Evolutionary conservation across 2,329 filamentous ascomycete species (phyloP), one percentile per base, ranked within the genome.

Genomic region (Dothidotthia symphoricarpi): DNA sequence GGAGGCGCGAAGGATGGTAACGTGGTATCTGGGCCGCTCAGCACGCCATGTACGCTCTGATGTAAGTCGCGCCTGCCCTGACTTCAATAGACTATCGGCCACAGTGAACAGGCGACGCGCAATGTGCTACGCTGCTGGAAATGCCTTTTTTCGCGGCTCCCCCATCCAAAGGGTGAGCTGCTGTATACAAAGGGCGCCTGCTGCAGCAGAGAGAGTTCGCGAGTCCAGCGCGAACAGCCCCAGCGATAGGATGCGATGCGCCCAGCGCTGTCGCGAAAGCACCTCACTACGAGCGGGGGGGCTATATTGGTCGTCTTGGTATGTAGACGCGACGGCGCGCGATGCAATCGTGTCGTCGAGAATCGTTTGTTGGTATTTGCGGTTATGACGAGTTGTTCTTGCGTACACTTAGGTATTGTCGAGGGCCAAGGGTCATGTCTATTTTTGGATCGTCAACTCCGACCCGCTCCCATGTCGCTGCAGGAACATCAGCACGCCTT

Each of bases 181-280:
- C 19, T 22, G 16, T 29, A 36, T n/a, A 24, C 16, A 31, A 32
- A 16, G 24, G 30, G 27, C 17, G 22, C 26, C 42, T 49, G 41
- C 30, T 34, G 41, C 41, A 44, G 24, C n/a, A n/a, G 11, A 33
- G 10, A n/a, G 30, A 31, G 43, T 34, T 47, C 35, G 45, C 47
- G 50, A 43, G 38, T 27, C 43, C 42, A 55, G 50, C 45, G 45
- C 45, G 47, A 49, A 46, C 28, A 28, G 32, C 35, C 36, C 36
- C 40, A 55, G 43, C 43, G 52, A 55, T 50, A 54, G 53, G 53
- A 54, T 52, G 51, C 49, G 49, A 55, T 51, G 53, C 51, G 54
- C 51, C 50, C 52, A 52, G 53, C 53, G 54, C 49, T 31, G 41
- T 48, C 47, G 57, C 53, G 19, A 22, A 24, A 24, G 19, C 5